A percentile compares a stretch with the other conserved stretches of the same genome.
Conservation (phyloP, 148 eudicot genomes). For the Amaranthus palmeri region DNA sequence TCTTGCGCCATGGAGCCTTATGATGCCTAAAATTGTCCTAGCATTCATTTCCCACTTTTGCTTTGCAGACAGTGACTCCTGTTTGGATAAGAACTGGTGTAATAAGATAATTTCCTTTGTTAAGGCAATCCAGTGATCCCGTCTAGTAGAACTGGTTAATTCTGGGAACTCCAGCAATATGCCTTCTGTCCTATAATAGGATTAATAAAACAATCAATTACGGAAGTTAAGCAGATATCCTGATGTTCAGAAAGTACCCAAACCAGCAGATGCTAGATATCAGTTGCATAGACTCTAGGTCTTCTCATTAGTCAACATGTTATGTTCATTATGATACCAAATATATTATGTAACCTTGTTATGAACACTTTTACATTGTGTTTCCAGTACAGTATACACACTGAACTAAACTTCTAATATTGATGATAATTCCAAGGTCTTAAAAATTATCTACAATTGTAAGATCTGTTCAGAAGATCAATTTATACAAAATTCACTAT, state of each 20-base stretch:
- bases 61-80: slow-evolving; percentile 31
- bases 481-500: too few species aligned
- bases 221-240: background rate
- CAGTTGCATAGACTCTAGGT: too few species aligned
- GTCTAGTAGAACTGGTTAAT: slow-evolving; percentile 79
- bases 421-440: too few species aligned
- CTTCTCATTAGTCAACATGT: too few species aligned
- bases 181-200: slow-evolving; percentile 54
- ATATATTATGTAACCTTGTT: too few species aligned
- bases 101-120: slow-evolving; percentile 62
- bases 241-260: background rate
- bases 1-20: slow-evolving; percentile 83
- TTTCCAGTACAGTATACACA: too few species aligned
- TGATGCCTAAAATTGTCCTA: slow-evolving; percentile 66
- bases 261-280: background rate
- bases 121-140: slow-evolving; percentile 89
- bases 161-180: slow-evolving; percentile 81
- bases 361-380: too few species aligned
- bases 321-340: too few species aligned
- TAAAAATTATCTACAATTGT: too few species aligned
- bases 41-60: slow-evolving; percentile 88
- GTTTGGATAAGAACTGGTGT: slow-evolving; percentile 57
- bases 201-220: background rate
- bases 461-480: too few species aligned
- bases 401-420: too few species aligned